Base-by-base conservation (phyloP, 305 asterid species). In the Plantago lanceolata region DNA sequence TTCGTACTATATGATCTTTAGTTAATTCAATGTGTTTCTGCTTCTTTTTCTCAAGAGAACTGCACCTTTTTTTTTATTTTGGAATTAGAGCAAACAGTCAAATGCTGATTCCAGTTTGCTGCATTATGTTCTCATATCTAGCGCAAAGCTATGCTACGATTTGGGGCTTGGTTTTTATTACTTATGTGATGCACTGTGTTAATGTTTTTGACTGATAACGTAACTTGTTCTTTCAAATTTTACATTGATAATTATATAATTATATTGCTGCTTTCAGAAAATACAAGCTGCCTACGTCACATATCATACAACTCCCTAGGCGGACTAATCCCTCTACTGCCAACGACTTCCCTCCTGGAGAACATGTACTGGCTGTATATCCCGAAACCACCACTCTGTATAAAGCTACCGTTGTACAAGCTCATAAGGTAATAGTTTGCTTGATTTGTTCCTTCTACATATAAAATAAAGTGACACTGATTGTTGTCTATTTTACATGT, bases 311-410 rank as follows among this genome's bases (percentile, higher is more conserved):
- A 55, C 89, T 93, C 69, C 97, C 99, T 6, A 93, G 83, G 69
- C 75, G 90, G 65, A 82, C 73, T 20, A 97, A 89, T 63, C 96
- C 75, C 68, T 69, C 87, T 11, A 79, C 78, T n/a, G 73, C 82
- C 68, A 90, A 79, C 58, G 95, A 93, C 65, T 89, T 89, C 53
- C 86, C 84, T 61, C 87, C 81, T 21, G 99, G 99, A 52, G 84
- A 73, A 70, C 90, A 87, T 47, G 99, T 93, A 57, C 76, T 90
- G 80, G 99, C 99, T 17, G 95, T 93, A 71, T 90, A 93, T 77
- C 99, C 99, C 17, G 93, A 88, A 71, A 93, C 99, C 73, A 90
- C 96, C 3, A 94, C 99, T 9, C 82, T 93, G 48, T 93, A 93
- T 67, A 93, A 90, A 82, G 99, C 99, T 28, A 93, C 99, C 7